Evolutionary conservation across 2,329 filamentous ascomycete genomes (phyloP).

Genomic region (Hymenoscyphus albidus): DNA sequence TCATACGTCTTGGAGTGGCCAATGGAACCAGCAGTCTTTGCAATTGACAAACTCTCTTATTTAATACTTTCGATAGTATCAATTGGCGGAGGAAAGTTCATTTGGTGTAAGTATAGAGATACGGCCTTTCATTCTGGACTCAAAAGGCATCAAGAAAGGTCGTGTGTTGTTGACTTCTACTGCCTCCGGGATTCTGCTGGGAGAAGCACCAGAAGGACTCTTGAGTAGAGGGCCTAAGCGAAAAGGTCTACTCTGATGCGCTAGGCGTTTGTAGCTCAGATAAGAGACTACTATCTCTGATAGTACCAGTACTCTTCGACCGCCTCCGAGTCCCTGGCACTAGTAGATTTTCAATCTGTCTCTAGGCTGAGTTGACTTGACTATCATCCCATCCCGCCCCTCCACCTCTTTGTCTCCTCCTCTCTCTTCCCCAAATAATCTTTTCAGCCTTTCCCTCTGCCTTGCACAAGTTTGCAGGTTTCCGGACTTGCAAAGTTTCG

Average conservation of each 20-base stretch:
- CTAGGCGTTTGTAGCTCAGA: not conserved
- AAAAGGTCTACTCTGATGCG: not conserved
- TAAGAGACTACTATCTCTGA: not conserved
- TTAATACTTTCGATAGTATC: not conserved
- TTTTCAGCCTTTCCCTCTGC: not conserved
- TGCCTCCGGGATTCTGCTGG: not conserved
- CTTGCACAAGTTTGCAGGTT: slow-evolving; percentile 2
- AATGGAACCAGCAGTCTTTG: not conserved
- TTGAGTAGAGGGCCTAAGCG: not conserved
- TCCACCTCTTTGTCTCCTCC: not conserved
- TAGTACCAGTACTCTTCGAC: not conserved
- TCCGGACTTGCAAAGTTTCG: slow-evolving; percentile 4
- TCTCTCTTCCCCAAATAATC: not conserved
- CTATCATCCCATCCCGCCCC: not conserved
- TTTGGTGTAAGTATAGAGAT: not conserved
- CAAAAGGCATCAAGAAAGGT: not conserved
- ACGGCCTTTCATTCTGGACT: not conserved
- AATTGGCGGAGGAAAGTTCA: not conserved
- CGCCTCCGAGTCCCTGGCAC: not conserved
- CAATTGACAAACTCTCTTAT: not conserved
- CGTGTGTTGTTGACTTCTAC: not conserved
- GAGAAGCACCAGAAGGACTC: not conserved
- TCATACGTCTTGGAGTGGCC: not conserved
- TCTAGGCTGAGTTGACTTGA: not conserved
- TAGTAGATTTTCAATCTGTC: not conserved